Base-by-base conservation (phyloP, 805 yeast species). In the Metschnikowia kofuensis region DNA sequence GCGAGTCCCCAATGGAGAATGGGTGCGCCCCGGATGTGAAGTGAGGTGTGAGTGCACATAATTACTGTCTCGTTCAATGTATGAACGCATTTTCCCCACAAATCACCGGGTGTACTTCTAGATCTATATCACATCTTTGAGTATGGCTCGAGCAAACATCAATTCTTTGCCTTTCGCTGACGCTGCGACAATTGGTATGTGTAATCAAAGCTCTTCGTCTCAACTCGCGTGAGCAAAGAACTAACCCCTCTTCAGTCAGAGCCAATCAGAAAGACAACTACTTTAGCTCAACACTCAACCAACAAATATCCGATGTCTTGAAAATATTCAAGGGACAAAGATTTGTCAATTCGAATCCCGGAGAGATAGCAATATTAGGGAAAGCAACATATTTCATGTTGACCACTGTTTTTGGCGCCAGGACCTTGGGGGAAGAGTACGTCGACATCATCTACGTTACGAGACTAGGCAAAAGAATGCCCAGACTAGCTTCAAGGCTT, bases 371-470 rank as follows among this genome's bases (percentile, higher is more conserved):
- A 0, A 75, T 81, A 0, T 62, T 73, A 2, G 79, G 86, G 9
- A 83, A 83, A 45, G 64, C 84, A 1, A 39, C 84, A 0, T 92
- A 92, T 61, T 70, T 89, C n/a, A 65, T 77, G 2, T 67, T 88
- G 21, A 92, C 97, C 0, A 91, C 97, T 0, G 67, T 86, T 12
- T 50, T 80, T 6, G 92, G 92, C 0, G 79, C 87, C 1, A 75
- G 92, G 46, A 92, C 98, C 0, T 68, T 94, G 28, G 99, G 99
- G 1, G 98, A 92, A 63, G 97, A 92, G 67, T 92, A 92, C 66
- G 90, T 90, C 12, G 96, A 92, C 64, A 68, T 89, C 47, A 66
- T 82, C 7, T 85, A 87, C 60, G 89, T 86, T 7, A 71, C 69
- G 36, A 68, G 79, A 44, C 64, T 65, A 34, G 88, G 89, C 0